Evolutionary conservation across 805 yeast genomes (phyloP).

Genomic region (Pichia kluyveri): DNA sequence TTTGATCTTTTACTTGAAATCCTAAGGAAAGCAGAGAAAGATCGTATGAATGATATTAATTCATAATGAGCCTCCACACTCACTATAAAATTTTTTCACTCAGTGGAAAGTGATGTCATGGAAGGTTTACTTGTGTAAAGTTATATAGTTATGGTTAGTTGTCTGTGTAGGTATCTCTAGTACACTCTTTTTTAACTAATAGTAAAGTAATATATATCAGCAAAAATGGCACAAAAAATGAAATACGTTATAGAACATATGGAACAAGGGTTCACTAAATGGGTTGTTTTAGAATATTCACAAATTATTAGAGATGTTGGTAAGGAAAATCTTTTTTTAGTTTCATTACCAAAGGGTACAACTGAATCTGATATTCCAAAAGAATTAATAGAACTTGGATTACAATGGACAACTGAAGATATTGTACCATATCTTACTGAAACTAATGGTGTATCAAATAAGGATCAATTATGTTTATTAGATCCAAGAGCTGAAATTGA

Average conservation of each 20-base stretch:
- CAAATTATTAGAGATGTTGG: slow-evolving; percentile 84
- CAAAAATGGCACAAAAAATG: slow-evolving; percentile 31
- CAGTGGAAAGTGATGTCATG: too few species aligned
- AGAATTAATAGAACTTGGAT: slow-evolving; percentile 47
- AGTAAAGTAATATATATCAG: too few species aligned
- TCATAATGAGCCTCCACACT: too few species aligned
- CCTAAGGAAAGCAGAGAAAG: too few species aligned
- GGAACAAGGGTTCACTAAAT: slow-evolving; percentile 94
- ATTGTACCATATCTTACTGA: slow-evolving; percentile 33
- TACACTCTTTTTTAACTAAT: too few species aligned
- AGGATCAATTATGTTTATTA: slow-evolving; percentile 57
- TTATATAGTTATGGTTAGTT: too few species aligned
- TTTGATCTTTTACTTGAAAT: too few species aligned
- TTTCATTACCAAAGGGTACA: slow-evolving; percentile 65
- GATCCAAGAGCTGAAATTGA: slow-evolving; percentile 83
- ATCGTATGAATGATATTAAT: too few species aligned
- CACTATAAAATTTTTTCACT: too few species aligned
- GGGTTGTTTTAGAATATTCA: slow-evolving; percentile 85
- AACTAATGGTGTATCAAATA: slow-evolving; percentile 22
- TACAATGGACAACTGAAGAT: slow-evolving; percentile 79
- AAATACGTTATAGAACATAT: slow-evolving; percentile 93
- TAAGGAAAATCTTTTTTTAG: slow-evolving; percentile 56
- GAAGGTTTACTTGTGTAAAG: too few species aligned
- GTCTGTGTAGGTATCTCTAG: too few species aligned
- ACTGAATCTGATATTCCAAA: slow-evolving; percentile 56